phyloP scores from a whole-genome alignment of 768 basidiomycete species.

The Mycena filopes region DNA sequence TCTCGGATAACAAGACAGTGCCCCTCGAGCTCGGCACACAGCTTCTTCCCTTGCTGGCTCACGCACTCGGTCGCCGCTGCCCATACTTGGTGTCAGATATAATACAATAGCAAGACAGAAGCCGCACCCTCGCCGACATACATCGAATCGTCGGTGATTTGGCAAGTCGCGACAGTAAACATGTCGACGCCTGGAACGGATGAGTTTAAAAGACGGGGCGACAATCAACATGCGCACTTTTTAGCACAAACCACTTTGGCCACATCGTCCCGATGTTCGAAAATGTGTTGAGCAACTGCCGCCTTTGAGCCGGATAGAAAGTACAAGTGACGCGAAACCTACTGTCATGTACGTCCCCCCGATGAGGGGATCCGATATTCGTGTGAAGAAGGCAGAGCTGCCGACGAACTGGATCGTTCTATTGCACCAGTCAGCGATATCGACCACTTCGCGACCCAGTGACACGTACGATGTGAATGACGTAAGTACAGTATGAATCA shows the following conservation, averaged over 20 bases:
- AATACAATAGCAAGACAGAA: not conserved
- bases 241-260: constrained; percentile 96
- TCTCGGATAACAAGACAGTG: constrained; percentile 85
- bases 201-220: not conserved
- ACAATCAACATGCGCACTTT: constrained; percentile 59
- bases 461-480: constrained; percentile 84
- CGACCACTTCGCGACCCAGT: not conserved
- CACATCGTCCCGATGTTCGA: constrained; percentile 98
- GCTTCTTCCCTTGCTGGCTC: constrained; percentile 86
- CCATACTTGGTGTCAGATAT: constrained; percentile 22
- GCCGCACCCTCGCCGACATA: constrained; percentile 65
- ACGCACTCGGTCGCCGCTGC: constrained; percentile 86
- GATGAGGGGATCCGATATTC: constrained; percentile 96
- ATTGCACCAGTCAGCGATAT: not conserved
- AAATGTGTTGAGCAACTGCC: constrained; percentile 92
- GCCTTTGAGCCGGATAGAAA: not conserved
- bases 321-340: constrained; percentile 38
- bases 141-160: constrained; percentile 67
- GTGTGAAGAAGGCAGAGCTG: constrained; percentile 98
- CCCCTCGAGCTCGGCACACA: constrained; percentile 81
- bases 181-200: constrained; percentile 77
- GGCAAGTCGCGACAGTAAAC: constrained; percentile 88
- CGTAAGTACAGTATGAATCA: constrained; percentile 83
- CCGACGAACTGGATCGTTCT: constrained; percentile 99
- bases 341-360: constrained; percentile 99